These are phyloP conservation scores for Tephrocybe sp. DNA, from an alignment of 768 basidiomycete genomes.

Conservation along the genomic window DNA sequence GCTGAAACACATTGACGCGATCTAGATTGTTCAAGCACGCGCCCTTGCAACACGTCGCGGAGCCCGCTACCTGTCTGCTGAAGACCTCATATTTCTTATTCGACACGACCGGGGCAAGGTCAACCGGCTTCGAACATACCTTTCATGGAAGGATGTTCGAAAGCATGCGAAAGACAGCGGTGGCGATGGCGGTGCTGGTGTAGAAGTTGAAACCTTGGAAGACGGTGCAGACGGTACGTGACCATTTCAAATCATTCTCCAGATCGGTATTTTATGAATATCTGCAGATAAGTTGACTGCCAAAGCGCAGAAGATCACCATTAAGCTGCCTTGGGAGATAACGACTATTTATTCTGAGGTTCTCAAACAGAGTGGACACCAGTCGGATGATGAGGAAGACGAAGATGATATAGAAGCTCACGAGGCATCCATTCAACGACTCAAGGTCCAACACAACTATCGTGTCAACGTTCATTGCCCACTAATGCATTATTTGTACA, in stretches of 20 bases:
- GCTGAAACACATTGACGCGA: not conserved
- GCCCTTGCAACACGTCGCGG: slow-evolving; percentile 78
- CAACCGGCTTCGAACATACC: slow-evolving; percentile 86
- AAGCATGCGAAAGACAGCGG: slow-evolving; percentile 92
- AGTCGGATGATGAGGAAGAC: slow-evolving; percentile 93
- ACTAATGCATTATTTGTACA: slow-evolving; percentile 23
- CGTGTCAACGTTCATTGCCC: not conserved
- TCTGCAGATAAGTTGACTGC: slow-evolving; percentile 68
- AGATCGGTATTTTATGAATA: not conserved
- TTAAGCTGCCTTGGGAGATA: slow-evolving; percentile 96
- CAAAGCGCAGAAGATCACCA: slow-evolving; percentile 90
- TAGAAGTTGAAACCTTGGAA: slow-evolving; percentile 80
- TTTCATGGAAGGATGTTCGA: slow-evolving; percentile 96
- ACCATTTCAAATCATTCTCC: not conserved
- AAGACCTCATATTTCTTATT: slow-evolving; percentile 96
- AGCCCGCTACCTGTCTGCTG: slow-evolving; percentile 82
- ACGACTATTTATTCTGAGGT: slow-evolving; percentile 90
- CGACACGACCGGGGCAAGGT: slow-evolving; percentile 93
- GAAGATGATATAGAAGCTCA: slow-evolving; percentile 96
- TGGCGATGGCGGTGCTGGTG: slow-evolving; percentile 75
- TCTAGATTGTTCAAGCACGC: slow-evolving; percentile 85
- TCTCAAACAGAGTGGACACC: slow-evolving; percentile 68
- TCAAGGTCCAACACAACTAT: slow-evolving; percentile 73
- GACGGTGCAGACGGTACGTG: slow-evolving; percentile 75
- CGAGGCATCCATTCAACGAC: slow-evolving; percentile 85